phyloP scores from a whole-genome alignment of 2,329 filamentous ascomycete species.

The Ceratocystis huliohia region DNA sequence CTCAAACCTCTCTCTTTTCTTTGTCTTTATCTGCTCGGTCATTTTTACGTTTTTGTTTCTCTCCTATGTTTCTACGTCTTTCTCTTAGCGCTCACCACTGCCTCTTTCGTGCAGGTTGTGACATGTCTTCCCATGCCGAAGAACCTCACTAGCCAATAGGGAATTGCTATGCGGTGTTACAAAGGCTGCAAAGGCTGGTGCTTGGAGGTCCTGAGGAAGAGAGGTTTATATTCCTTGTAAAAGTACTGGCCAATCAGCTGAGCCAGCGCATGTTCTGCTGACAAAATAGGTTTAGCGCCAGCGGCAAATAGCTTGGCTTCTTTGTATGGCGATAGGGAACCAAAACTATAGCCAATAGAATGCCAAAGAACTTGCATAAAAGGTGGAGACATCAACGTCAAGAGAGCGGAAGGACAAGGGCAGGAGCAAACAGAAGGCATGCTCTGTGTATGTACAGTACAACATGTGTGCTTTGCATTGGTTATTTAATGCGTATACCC shows the following conservation, averaged over 20 bases:
- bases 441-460: neutral
- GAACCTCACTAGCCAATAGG: neutral
- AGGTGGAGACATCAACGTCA: neutral
- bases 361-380: neutral
- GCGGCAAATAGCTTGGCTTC: slow-evolving; percentile 13
- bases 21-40: neutral
- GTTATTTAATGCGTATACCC: neutral
- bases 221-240: neutral
- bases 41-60: neutral
- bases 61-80: neutral
- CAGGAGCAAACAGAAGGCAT: neutral
- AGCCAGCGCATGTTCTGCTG: neutral
- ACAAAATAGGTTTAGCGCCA: slow-evolving; percentile 17
- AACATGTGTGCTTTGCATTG: neutral
- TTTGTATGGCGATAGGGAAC: neutral
- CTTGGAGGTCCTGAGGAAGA: neutral
- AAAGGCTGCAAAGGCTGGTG: neutral
- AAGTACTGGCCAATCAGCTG: slow-evolving; percentile 6
- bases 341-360: neutral
- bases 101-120: neutral
- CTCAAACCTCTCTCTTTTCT: neutral
- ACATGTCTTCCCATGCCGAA: neutral
- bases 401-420: neutral
- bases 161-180: neutral
- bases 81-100: neutral